Percentiles rank a stretch among this genome's conserved stretches.
Conservation (phyloP, 768 basidiomycete genomes). For the Phylloporus arenicola region DNA sequence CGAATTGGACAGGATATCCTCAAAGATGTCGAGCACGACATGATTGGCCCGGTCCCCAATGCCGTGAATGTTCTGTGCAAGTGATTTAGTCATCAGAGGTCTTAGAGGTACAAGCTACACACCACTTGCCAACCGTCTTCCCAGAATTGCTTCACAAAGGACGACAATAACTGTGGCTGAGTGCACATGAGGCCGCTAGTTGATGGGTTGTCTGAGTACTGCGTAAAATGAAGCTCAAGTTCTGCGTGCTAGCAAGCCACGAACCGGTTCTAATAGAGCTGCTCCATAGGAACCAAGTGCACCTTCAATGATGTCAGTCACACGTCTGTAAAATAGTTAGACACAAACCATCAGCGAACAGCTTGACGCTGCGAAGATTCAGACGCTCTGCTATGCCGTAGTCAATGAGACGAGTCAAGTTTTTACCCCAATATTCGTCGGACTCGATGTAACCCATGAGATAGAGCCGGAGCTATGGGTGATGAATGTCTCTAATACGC, state of each 20-base stretch:
- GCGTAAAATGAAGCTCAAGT: neutral
- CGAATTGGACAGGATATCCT: constrained; percentile 43
- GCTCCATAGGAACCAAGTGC: constrained; percentile 93
- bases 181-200: constrained; percentile 66
- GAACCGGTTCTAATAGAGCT: constrained; percentile 66
- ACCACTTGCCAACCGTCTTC: constrained; percentile 82
- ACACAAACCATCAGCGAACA: constrained; percentile 65
- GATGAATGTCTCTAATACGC: neutral
- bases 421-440: constrained; percentile 61
- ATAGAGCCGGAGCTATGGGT: constrained; percentile 51
- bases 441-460: constrained; percentile 52
- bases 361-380: constrained; percentile 62
- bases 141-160: constrained; percentile 59
- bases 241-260: neutral
- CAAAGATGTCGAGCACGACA: constrained; percentile 78
- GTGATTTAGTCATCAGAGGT: neutral
- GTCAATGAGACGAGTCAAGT: constrained; percentile 52
- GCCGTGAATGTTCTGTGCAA: constrained; percentile 72
- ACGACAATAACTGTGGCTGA: constrained; percentile 46
- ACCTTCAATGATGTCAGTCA: constrained; percentile 37
- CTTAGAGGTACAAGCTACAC: constrained; percentile 22
- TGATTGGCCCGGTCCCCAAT: constrained; percentile 88
- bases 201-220: constrained; percentile 72
- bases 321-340: neutral
- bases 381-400: constrained; percentile 52